Conservation (phyloP, 805 yeast genomes). For the Vanderwaltozyma yarrowii region DNA sequence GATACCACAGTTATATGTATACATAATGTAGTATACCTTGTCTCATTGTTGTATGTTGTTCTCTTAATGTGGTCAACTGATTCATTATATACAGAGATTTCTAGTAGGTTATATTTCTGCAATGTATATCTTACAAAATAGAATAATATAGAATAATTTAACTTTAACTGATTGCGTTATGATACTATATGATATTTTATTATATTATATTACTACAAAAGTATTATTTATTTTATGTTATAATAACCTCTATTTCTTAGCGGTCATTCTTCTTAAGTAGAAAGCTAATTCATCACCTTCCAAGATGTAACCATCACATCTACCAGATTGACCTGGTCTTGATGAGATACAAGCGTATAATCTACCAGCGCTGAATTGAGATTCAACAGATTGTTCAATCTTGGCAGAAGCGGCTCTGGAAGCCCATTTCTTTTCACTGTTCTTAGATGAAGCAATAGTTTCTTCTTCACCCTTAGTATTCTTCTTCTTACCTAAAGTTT, state of each 20-base stretch:
- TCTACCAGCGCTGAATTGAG: slow-evolving; percentile 98
- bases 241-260: slow-evolving; percentile 73
- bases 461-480: slow-evolving; percentile 42
- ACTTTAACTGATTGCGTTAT: too few relatives aligned
- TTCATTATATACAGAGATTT: too few relatives aligned
- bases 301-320: slow-evolving; percentile 99
- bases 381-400: slow-evolving; percentile 81
- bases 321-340: slow-evolving; percentile 99
- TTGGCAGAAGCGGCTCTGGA: slow-evolving; percentile 77
- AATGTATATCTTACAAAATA: too few relatives aligned
- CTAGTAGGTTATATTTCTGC: too few relatives aligned
- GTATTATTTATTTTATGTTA: not conserved
- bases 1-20: too few relatives aligned
- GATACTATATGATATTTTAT: not conserved
- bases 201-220: not conserved
- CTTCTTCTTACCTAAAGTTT: slow-evolving; percentile 79
- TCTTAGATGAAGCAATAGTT: slow-evolving; percentile 53
- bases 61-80: too few relatives aligned
- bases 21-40: too few relatives aligned
- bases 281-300: slow-evolving; percentile 99
- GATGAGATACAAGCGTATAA: slow-evolving; percentile 97
- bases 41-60: too few relatives aligned
- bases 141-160: too few relatives aligned
- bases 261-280: slow-evolving; percentile 99
- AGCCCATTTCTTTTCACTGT: slow-evolving; percentile 86